These are phyloP conservation scores for Lachnellula arida DNA, from an alignment of 2,329 filamentous ascomycete genomes.

Conservation along the genomic window DNA sequence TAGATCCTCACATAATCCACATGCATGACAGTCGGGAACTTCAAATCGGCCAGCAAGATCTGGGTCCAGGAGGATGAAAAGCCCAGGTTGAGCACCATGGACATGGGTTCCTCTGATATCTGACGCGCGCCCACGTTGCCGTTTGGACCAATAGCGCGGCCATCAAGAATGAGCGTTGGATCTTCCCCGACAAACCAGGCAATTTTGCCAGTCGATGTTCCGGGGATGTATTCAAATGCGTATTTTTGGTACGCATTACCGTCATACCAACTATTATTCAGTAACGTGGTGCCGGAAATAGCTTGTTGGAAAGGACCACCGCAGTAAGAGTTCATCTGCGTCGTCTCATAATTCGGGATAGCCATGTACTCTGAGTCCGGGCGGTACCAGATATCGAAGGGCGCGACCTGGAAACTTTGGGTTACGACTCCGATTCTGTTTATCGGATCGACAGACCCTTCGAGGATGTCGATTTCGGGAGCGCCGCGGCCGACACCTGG, in stretches of 20 bases:
- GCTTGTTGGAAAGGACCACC: slow-evolving; percentile 53
- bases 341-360: slow-evolving; percentile 44
- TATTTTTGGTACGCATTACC: slow-evolving; percentile 50
- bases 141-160: slow-evolving; percentile 47
- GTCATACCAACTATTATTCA: slow-evolving; percentile 53
- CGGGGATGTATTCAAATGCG: slow-evolving; percentile 50
- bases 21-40: slow-evolving; percentile 48
- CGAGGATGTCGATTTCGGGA: slow-evolving; percentile 67
- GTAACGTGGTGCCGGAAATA: slow-evolving; percentile 47
- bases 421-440: slow-evolving; percentile 34
- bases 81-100: slow-evolving; percentile 48
- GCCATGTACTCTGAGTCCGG: slow-evolving; percentile 49
- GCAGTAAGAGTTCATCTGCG: slow-evolving; percentile 46
- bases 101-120: slow-evolving; percentile 49
- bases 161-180: slow-evolving; percentile 47
- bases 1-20: slow-evolving; percentile 53
- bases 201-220: slow-evolving; percentile 39
- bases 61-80: slow-evolving; percentile 46
- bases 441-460: slow-evolving; percentile 46
- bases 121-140: slow-evolving; percentile 47
- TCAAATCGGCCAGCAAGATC: slow-evolving; percentile 40
- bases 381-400: slow-evolving; percentile 42
- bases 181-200: slow-evolving; percentile 49
- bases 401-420: slow-evolving; percentile 35
- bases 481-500: slow-evolving; percentile 60